phyloP scores from a whole-genome alignment of 228 moss, liverwort and hornwort species.

The Sphagnum fallax region DNA sequence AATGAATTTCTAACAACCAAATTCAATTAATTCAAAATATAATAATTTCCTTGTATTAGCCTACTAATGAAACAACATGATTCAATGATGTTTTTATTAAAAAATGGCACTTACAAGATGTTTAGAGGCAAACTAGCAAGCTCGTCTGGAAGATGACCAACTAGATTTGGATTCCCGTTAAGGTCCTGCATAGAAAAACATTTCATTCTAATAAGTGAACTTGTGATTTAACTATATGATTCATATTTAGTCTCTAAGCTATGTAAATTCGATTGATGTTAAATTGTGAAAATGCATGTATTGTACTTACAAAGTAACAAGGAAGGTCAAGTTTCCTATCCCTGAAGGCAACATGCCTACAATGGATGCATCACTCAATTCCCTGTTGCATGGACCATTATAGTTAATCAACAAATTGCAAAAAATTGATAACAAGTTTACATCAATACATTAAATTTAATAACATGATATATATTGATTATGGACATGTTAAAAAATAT shows the following conservation, averaged over 20 bases:
- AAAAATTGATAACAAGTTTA: neutral
- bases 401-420: too few species aligned
- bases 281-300: neutral
- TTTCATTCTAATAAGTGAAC: neutral
- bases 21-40: too few species aligned
- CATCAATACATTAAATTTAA: neutral
- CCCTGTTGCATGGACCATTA: conserved; percentile 1
- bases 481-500: neutral
- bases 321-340: neutral
- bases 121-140: conserved; percentile 1
- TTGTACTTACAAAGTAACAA: conserved; percentile 21
- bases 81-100: too few species aligned
- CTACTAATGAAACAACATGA: too few species aligned
- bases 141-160: conserved; percentile 5
- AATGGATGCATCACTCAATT: conserved; percentile 15
- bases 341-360: conserved; percentile 15
- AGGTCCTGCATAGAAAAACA: neutral
- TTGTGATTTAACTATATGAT: neutral
- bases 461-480: neutral
- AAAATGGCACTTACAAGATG: conserved; percentile 3
- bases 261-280: too few species aligned
- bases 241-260: neutral
- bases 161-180: conserved; percentile 10
- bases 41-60: too few species aligned
- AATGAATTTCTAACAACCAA: too few species aligned